Evolutionary conservation across 139 green algal species (phyloP).

Genomic region (Dunaliella sp.): DNA sequence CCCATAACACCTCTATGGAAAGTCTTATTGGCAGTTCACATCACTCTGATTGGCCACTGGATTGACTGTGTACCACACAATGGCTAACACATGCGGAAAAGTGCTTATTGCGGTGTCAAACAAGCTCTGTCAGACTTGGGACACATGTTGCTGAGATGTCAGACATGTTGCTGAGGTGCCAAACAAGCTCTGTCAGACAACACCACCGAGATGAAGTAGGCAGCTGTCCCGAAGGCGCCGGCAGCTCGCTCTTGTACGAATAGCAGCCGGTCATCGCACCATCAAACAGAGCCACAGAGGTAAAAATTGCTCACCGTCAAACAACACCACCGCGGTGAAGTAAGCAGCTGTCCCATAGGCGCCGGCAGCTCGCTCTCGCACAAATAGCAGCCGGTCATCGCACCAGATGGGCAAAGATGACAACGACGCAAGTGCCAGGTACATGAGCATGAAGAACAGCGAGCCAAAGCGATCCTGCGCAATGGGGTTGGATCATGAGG

Average conservation of each 20-base stretch:
- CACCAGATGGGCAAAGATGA: conserved; percentile 64
- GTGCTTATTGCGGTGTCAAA: no score
- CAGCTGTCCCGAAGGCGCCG: conserved; percentile 58
- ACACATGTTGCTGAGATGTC: no score
- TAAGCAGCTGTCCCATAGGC: conserved; percentile 64
- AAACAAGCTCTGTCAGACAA: neutral
- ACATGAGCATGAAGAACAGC: conserved; percentile 69
- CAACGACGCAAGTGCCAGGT: conserved; percentile 61
- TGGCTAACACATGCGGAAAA: no score
- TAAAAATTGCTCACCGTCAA: no score
- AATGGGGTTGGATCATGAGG: no score
- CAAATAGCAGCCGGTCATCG: conserved; percentile 67
- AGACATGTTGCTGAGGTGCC: no score
- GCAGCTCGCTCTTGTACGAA: conserved; percentile 70
- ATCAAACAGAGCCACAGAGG: no score
- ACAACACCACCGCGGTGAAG: conserved; percentile 45
- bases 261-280: conserved; percentile 60
- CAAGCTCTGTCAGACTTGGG: no score
- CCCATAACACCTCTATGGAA: no score
- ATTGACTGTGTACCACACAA: no score
- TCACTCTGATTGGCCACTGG: no score
- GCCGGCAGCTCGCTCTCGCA: conserved; percentile 62
- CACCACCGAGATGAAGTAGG: conserved; percentile 60
- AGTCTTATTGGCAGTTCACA: no score
- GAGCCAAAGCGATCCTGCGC: conserved; percentile 62